Evolutionary conservation across 1,284 basidiomycete species (phyloP), one percentile per base, ranked within the genome.

Genomic region (Somion occarium): DNA sequence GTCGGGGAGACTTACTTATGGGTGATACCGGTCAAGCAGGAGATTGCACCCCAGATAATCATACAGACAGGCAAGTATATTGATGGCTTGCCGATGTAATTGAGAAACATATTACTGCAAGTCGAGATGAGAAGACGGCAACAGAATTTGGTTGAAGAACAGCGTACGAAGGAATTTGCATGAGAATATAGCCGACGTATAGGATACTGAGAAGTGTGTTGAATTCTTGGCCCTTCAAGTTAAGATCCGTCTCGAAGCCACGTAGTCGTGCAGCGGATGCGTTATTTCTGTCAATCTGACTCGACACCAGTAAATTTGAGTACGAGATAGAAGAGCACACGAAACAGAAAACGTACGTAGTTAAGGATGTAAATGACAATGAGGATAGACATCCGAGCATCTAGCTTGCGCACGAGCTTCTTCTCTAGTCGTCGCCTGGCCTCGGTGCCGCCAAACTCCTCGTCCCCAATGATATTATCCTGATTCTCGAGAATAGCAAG

Each of bases 161-260:
- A 1, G 70, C 79, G 61, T 61, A 86, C 83, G 85, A 88, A 3
- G 85, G 87, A 46, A 88, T 76, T 65, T 92, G 89, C 82, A 89
- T 88, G 46, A 88, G 65, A 56, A 88, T 82, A 60, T 92, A 91
- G 18, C 87, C 88, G 41, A 89, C 79, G 61, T 88, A 91, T 25
- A 91, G 77, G 53, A 91, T 81, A 2, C 82, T 82, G 22, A 93
- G 66, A 20, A 90, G 65, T 0, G 84, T 87, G 4, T 83, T 78
- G 61, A 90, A 91, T 59, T 91, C 74, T 27, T 72, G 72, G 13
- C 80, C 85, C 47, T 77, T 71, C 24, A 91, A 69, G 22, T 79
- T 63, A 25, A 91, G 69, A 61, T 91, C 88, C 44, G 70, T 64
- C 59, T 89, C 85, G 52, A 91, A 82, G 0, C 88, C 88, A 49